Percentiles rank a stretch among this genome's conserved stretches.
Evolutionary conservation across 106 monocot genomes (phyloP).

Genomic region (Gastrodia elata): DNA sequence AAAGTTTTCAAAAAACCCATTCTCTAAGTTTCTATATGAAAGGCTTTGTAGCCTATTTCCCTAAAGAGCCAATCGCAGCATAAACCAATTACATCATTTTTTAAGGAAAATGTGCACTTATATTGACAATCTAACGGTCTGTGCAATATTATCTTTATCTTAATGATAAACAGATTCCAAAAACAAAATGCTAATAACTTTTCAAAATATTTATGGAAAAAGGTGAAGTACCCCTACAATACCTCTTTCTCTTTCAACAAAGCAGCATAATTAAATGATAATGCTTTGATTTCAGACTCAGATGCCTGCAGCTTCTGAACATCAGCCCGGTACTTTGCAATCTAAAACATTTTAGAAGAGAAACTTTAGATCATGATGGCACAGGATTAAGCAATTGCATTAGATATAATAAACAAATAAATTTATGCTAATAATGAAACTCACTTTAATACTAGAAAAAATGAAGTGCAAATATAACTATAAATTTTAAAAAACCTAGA

Average conservation of each 20-base stretch:
- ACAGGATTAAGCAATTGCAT: background rate
- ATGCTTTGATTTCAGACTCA: slow-evolving; percentile 77
- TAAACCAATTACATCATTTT: background rate
- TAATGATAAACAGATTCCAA: background rate
- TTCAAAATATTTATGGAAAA: background rate
- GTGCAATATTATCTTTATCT: background rate
- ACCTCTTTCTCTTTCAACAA: slow-evolving; percentile 97
- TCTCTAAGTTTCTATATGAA: background rate
- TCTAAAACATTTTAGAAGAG: slow-evolving; percentile 18
- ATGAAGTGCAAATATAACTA: background rate
- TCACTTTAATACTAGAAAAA: background rate
- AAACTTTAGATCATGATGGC: background rate
- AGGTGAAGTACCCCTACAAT: background rate
- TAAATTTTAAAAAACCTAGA: background rate
- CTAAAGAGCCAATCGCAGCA: background rate
- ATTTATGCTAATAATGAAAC: background rate
- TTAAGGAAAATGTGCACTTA: background rate
- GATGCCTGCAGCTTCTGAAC: slow-evolving; percentile 73
- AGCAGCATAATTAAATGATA: slow-evolving; percentile 83
- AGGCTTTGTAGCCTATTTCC: background rate
- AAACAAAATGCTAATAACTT: background rate
- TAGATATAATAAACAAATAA: background rate
- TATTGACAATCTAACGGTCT: background rate
- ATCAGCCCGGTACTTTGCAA: slow-evolving; percentile 57
- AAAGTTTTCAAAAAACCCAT: background rate